These are phyloP conservation scores for Alectoria sarmentosa DNA, from an alignment of 495 filamentous ascomycete species.

Conservation along the genomic window DNA sequence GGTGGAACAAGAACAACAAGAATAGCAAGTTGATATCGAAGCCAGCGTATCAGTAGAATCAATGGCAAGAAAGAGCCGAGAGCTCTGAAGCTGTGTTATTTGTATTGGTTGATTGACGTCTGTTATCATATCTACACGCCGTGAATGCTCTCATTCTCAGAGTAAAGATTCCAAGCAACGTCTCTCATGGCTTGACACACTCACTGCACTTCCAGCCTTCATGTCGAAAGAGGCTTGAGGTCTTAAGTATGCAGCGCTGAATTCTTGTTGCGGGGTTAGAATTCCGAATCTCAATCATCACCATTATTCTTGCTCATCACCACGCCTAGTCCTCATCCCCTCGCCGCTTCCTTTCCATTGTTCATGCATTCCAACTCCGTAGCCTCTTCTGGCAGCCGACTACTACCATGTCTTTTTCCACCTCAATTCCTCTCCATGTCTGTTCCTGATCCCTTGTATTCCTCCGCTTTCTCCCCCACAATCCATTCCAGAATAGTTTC, in stretches of 20 bases:
- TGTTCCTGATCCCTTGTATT: not conserved
- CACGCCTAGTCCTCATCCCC: not conserved
- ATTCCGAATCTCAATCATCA: not conserved
- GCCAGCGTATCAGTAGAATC: not conserved
- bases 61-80: not conserved
- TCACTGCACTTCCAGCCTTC: no score
- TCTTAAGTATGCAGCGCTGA: not conserved
- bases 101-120: not conserved
- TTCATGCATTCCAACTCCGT: not conserved
- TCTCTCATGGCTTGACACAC: no score
- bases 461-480: constrained; percentile 38
- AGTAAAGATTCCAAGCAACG: not conserved
- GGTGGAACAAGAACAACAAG: no score
- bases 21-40: no score
- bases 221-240: not conserved
- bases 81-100: no score
- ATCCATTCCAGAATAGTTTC: constrained; percentile 93
- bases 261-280: not conserved
- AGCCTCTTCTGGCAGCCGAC: not conserved
- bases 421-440: constrained; percentile 17
- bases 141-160: no score
- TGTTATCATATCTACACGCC: not conserved
- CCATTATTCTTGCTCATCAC: not conserved
- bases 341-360: not conserved
- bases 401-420: not conserved